Conservation (phyloP, 1,284 basidiomycete species). For the Rhodotorula sp. region DNA sequence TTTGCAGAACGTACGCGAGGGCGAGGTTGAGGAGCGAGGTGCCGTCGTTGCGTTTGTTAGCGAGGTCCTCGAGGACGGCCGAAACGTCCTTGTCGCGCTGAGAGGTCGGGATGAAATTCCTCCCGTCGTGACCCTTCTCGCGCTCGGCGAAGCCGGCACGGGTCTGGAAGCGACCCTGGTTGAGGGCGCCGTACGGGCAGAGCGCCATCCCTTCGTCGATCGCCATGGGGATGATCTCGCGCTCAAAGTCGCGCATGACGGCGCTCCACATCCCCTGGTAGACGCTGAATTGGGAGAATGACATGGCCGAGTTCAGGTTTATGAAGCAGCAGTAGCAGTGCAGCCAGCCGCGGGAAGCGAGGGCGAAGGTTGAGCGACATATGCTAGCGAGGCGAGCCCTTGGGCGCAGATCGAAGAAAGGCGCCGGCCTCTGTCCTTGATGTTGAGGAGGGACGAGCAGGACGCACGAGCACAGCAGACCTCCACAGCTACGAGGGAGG, state of each 20-base stretch:
- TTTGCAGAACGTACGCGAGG: slow-evolving; percentile 29
- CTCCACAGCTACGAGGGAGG: no score
- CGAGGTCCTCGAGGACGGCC: slow-evolving; percentile 27
- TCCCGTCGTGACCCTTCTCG: slow-evolving; percentile 7
- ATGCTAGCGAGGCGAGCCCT: no score
- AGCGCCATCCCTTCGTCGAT: slow-evolving; percentile 53
- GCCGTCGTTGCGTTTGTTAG: slow-evolving; percentile 40
- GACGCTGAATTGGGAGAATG: slow-evolving; percentile 54
- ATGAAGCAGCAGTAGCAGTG: no score
- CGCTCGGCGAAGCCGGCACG: slow-evolving; percentile 32
- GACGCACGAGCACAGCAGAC: no score
- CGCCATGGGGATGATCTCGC: slow-evolving; percentile 63
- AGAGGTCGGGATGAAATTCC: not conserved
- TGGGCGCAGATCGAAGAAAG: no score
- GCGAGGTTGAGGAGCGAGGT: slow-evolving; percentile 31
- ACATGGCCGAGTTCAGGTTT: no score
- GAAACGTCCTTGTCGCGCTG: slow-evolving; percentile 12
- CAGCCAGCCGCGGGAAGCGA: no score
- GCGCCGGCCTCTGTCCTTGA: no score
- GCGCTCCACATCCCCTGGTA: slow-evolving; percentile 58
- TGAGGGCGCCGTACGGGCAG: slow-evolving; percentile 58
- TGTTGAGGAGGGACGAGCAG: no score
- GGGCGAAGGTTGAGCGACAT: no score
- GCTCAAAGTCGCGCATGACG: slow-evolving; percentile 58
- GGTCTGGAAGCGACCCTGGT: slow-evolving; percentile 53